These are phyloP conservation scores for Cryptococcus amylolentus DNA, from an alignment of 1,284 basidiomycete species.

Conservation along the genomic window DNA sequence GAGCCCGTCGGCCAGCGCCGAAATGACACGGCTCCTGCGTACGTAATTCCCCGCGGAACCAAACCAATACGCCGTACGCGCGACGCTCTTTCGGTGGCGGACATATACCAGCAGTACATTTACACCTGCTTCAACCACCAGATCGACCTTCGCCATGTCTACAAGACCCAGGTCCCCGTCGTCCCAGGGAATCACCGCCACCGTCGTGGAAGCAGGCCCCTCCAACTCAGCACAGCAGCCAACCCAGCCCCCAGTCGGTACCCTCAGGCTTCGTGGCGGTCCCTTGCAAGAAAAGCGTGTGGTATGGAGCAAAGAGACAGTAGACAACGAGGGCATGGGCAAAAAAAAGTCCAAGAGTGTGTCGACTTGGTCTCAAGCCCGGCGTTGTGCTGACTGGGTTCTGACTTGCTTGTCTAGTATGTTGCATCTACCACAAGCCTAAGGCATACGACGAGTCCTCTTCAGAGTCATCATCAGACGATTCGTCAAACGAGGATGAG, in stretches of 20 bases:
- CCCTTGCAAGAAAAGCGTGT: conserved; percentile 40
- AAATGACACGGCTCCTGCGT: no score
- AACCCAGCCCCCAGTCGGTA: conserved; percentile 23
- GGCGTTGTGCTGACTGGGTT: background rate
- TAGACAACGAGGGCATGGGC: conserved; percentile 53
- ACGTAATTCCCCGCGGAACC: no score
- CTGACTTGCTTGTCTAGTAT: conserved; percentile 36
- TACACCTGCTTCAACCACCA: no score
- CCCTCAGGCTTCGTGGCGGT: conserved; percentile 45
- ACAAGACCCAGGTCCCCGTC: background rate
- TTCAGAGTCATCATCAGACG: conserved; percentile 47
- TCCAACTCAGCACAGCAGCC: conserved; percentile 11
- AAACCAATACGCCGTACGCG: no score
- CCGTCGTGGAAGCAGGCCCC: conserved; percentile 14
- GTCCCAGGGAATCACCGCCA: conserved; percentile 31
- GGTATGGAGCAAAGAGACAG: conserved; percentile 49
- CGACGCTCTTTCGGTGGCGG: background rate
- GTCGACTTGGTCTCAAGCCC: conserved; percentile 9
- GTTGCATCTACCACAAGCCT: conserved; percentile 54
- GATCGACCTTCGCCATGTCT: background rate
- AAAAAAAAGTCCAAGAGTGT: conserved; percentile 54
- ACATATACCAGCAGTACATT: background rate
- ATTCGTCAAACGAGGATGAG: conserved; percentile 14
- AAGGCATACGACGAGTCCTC: conserved; percentile 50
- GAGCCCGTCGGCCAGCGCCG: no score